These are phyloP conservation scores for Pycnococcus provasolii DNA, from an alignment of 139 green algal species.

Conservation along the genomic window DNA sequence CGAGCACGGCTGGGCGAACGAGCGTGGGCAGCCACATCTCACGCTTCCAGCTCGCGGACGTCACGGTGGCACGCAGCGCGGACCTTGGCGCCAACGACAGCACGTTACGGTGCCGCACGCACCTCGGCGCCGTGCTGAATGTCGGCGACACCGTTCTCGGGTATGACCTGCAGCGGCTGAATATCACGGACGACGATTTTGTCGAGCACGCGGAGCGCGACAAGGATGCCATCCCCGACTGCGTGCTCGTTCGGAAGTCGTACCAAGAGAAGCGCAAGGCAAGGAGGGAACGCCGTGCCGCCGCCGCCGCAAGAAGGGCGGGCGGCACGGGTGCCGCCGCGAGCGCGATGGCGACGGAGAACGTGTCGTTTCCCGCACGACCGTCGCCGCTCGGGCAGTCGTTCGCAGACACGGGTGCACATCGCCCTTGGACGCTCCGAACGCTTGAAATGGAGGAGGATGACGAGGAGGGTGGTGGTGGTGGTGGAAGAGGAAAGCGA, in stretches of 20 bases:
- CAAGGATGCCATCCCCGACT: conserved; percentile 60
- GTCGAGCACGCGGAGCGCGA: conserved; percentile 52
- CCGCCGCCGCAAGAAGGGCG: conserved; percentile 21
- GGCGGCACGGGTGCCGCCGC: conserved; percentile 5
- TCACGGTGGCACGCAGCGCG: conserved; percentile 55
- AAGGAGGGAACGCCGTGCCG: conserved; percentile 31
- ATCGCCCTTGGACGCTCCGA: background rate
- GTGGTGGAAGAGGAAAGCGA: conserved; percentile 9
- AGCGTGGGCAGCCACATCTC: background rate
- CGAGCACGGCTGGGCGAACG: background rate
- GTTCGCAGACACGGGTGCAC: no score
- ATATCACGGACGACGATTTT: conserved; percentile 43
- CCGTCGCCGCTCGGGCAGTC: background rate
- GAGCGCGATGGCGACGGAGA: background rate
- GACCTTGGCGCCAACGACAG: conserved; percentile 89
- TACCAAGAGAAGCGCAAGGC: conserved; percentile 74
- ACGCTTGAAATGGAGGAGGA: conserved; percentile 15
- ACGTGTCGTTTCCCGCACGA: background rate
- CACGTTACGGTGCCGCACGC: conserved; percentile 57
- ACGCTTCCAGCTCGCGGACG: conserved; percentile 42
- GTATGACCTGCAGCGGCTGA: conserved; percentile 72
- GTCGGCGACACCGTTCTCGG: conserved; percentile 68
- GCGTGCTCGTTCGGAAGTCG: conserved; percentile 78
- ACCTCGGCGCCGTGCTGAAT: conserved; percentile 61
- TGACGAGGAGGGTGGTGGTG: background rate